phyloP scores from a whole-genome alignment of 1,284 basidiomycete genomes.

The Heterobasidion annosum region DNA sequence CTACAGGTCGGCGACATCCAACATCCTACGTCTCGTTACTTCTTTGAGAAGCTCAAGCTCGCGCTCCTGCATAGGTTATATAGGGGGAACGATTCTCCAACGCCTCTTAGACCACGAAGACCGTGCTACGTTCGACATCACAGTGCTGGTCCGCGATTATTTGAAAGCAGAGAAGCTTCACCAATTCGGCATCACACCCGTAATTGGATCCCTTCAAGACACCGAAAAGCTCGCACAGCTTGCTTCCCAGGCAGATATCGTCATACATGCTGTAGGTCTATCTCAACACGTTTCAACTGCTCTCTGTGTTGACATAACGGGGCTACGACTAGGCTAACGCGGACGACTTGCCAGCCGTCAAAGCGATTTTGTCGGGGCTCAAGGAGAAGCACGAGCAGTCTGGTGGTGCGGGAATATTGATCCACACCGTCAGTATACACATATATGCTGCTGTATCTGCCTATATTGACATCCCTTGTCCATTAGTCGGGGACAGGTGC shows the following conservation, averaged over 20 bases:
- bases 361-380: slow-evolving; percentile 37
- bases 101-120: slow-evolving; percentile 28
- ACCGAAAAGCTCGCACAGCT: slow-evolving; percentile 20
- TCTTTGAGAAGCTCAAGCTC: too few relatives aligned
- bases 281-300: neutral
- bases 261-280: slow-evolving; percentile 32
- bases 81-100: slow-evolving; percentile 33
- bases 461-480: neutral
- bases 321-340: slow-evolving; percentile 28
- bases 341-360: slow-evolving; percentile 29
- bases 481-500: slow-evolving; percentile 36
- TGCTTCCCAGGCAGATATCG: slow-evolving; percentile 35
- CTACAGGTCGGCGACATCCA: too few relatives aligned
- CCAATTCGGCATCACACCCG: slow-evolving; percentile 19
- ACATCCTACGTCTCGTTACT: too few relatives aligned
- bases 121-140: slow-evolving; percentile 24
- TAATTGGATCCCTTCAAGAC: slow-evolving; percentile 25
- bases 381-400: slow-evolving; percentile 28
- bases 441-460: too few relatives aligned
- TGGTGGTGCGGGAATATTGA: slow-evolving; percentile 30
- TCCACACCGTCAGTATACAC: slow-evolving; percentile 37
- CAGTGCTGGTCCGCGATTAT: slow-evolving; percentile 27
- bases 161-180: slow-evolving; percentile 29
- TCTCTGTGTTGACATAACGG: neutral
- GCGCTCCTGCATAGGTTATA: slow-evolving; percentile 21